These are phyloP conservation scores for Aureobasidium subglaciale DNA, from an alignment of 2,329 filamentous ascomycete genomes.

Conservation along the genomic window DNA sequence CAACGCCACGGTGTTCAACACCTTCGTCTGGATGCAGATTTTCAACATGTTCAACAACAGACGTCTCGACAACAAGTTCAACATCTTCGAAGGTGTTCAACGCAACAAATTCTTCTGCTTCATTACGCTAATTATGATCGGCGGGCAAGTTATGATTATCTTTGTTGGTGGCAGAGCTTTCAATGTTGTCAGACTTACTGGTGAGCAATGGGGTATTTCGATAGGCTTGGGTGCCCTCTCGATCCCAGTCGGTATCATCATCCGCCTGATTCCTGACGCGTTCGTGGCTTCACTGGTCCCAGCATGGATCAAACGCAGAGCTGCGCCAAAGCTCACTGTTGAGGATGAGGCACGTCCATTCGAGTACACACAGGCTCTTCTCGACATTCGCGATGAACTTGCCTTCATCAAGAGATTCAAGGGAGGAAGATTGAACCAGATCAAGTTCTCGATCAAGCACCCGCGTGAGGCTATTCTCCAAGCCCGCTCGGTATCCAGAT, in stretches of 20 bases:
- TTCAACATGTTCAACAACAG: slow-evolving; percentile 98
- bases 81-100: slow-evolving; percentile 83
- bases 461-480: slow-evolving; percentile 63
- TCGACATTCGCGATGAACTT: slow-evolving; percentile 72
- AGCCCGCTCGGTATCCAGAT: slow-evolving; percentile 55
- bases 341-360: slow-evolving; percentile 36
- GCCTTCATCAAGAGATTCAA: slow-evolving; percentile 73
- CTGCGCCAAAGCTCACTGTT: slow-evolving; percentile 35
- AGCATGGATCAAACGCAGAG: slow-evolving; percentile 31
- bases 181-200: slow-evolving; percentile 61
- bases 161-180: slow-evolving; percentile 80
- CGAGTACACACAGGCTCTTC: slow-evolving; percentile 62
- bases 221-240: slow-evolving; percentile 78
- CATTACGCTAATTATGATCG: slow-evolving; percentile 83
- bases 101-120: slow-evolving; percentile 83
- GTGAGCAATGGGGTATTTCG: slow-evolving; percentile 80
- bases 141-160: slow-evolving; percentile 81
- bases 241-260: slow-evolving; percentile 71
- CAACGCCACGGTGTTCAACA: slow-evolving; percentile 87
- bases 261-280: slow-evolving; percentile 76
- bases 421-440: slow-evolving; percentile 72
- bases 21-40: slow-evolving; percentile 99
- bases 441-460: slow-evolving; percentile 71
- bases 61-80: slow-evolving; percentile 87
- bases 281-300: slow-evolving; percentile 43